Percentiles rank a stretch among this genome's conserved stretches.
Conservation (phyloP, 495 filamentous ascomycete genomes). For the Daldinia grandis region DNA sequence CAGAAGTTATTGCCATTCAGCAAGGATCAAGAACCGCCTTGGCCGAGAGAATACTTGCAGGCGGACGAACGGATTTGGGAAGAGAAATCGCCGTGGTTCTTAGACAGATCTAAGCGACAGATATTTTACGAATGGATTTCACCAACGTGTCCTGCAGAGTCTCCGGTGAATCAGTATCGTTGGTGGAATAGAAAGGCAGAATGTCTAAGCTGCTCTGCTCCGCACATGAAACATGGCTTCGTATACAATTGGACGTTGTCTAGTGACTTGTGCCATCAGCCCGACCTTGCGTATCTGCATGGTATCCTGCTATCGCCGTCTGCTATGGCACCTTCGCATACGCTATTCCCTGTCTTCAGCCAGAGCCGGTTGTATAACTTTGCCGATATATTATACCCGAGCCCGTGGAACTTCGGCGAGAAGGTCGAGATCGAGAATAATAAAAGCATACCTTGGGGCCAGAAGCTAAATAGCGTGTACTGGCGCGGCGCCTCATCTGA, state of each 20-base stretch:
- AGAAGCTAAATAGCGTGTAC: conserved; percentile 63
- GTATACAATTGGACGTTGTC: conserved; percentile 70
- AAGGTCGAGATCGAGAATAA: conserved; percentile 62
- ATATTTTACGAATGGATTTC: conserved; percentile 62
- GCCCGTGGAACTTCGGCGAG: conserved; percentile 67
- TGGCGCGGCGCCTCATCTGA: conserved; percentile 67
- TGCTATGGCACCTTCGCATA: conserved; percentile 66
- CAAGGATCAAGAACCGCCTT: conserved; percentile 31
- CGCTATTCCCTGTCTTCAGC: conserved; percentile 77
- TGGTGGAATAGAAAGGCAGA: conserved; percentile 62
- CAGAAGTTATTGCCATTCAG: conserved; percentile 45
- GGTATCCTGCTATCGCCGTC: conserved; percentile 72
- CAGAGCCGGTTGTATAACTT: conserved; percentile 70
- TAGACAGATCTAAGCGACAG: conserved; percentile 34
- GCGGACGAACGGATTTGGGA: conserved; percentile 42
- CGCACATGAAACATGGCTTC: conserved; percentile 74
- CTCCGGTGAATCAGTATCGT: conserved; percentile 59
- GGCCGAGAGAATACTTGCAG: conserved; percentile 26
- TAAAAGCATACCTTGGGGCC: conserved; percentile 56
- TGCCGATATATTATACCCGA: conserved; percentile 79
- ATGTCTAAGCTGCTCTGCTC: conserved; percentile 67
- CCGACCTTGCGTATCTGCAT: conserved; percentile 76
- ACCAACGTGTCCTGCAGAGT: conserved; percentile 63
- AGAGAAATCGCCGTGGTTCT: conserved; percentile 37
- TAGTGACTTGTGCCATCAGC: conserved; percentile 77